Evolutionary conservation across 2,329 filamentous ascomycete genomes (phyloP), one percentile per base, ranked within the genome.

Genomic region (Ophiostoma pallidulum): DNA sequence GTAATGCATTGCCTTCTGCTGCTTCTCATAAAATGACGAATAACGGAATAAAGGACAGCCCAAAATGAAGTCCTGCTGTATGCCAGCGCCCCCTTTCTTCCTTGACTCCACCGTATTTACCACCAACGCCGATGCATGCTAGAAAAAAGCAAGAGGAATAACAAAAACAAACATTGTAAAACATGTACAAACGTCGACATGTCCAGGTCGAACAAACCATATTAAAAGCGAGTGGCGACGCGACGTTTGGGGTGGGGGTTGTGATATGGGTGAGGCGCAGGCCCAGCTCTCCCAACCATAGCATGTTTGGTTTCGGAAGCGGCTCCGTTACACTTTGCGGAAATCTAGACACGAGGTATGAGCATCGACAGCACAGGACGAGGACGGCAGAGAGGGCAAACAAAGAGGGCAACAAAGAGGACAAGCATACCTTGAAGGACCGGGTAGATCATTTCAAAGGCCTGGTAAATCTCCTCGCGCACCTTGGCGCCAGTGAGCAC

Each of bases 401-500:
- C 54, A 49, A 53, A 38, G 56, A 44, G 8, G 29, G 18, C 50
- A 54, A 45, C 40, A 36, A 49, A 19, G 13, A 16, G 12, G 26
- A 14, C 5, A 44, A n/a, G n/a, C 43, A 31, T 18, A 89, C 85
- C 86, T 74, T 89, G 86, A 62, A 94, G 74, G 71, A 95, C 90
- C 64, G 90, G 90, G 65, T 95, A 95, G 71, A 96, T 95, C 81
- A 94, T 85, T 72, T 94, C 89, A 63, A 95, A 95, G 40, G 89
- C 89, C 66, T 92, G 86, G 63, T 95, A 94, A 58, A 98, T 97
- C 72, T 97, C 92, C 69, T 98, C 92, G 59, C 92, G 85, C 56
- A 97, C 90, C 66, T 98, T 97, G 57, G 92, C 92, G 62, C 92
- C 92, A 36, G 92, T 97, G 64, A 97, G 77, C 61, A 97, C 92